phyloP scores from a whole-genome alignment of 208 protist genomes.

The Crithidia sp. region DNA sequence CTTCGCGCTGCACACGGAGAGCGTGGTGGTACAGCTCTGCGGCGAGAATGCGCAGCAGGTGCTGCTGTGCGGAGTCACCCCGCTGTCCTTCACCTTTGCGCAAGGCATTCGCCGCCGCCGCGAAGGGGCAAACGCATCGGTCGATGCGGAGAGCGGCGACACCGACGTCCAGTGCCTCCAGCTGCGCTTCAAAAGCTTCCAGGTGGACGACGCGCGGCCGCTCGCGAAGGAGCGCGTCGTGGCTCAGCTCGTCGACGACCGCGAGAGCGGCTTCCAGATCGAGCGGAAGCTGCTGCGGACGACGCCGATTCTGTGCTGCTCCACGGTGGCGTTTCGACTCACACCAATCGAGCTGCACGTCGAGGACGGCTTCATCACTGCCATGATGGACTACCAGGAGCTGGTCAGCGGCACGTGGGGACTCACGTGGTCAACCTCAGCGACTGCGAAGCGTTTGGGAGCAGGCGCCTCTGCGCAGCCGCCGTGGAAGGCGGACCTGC shows the following conservation, averaged over 20 bases:
- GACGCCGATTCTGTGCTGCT: constrained; percentile 70
- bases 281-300: constrained; percentile 57
- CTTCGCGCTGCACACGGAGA: constrained; percentile 56
- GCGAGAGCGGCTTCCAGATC: constrained; percentile 38
- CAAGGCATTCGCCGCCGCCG: constrained; percentile 37
- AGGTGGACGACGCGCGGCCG: constrained; percentile 75
- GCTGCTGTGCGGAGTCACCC: constrained; percentile 53
- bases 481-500: constrained; percentile 2
- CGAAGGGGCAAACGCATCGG: neutral
- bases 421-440: neutral
- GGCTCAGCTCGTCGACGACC: constrained; percentile 57
- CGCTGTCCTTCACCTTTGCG: constrained; percentile 47
- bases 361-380: constrained; percentile 75
- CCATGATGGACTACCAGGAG: constrained; percentile 45
- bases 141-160: constrained; percentile 8
- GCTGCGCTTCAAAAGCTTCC: constrained; percentile 45
- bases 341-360: constrained; percentile 69
- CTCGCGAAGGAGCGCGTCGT: constrained; percentile 70
- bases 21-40: constrained; percentile 52
- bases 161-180: constrained; percentile 62
- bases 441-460: neutral
- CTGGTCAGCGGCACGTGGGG: constrained; percentile 36
- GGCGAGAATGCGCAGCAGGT: constrained; percentile 33
- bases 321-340: constrained; percentile 35
- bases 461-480: neutral